Conservation (phyloP, 208 protist genomes). For the Balamuthia mandrillaris region DNA sequence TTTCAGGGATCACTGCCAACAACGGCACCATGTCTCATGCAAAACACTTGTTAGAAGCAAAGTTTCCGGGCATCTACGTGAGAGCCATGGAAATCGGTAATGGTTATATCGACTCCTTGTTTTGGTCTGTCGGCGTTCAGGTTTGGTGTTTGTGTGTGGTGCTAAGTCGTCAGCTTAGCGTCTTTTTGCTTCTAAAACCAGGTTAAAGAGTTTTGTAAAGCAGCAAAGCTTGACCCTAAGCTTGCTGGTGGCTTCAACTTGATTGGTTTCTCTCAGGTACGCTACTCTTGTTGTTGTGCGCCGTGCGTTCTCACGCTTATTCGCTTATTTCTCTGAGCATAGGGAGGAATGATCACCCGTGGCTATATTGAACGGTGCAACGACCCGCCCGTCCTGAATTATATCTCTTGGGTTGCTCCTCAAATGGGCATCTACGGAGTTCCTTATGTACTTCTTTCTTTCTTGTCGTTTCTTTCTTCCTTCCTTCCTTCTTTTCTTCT, state of each 20-base stretch:
- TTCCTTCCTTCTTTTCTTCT: neutral
- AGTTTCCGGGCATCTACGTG: slow-evolving; percentile 24
- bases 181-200: neutral
- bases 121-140: slow-evolving; percentile 3
- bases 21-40: slow-evolving; percentile 18
- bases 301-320: neutral
- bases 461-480: neutral
- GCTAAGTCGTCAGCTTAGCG: neutral
- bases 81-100: slow-evolving; percentile 26
- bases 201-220: neutral
- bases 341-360: slow-evolving; percentile 24
- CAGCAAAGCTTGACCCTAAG: neutral
- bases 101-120: slow-evolving; percentile 17
- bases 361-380: slow-evolving; percentile 45
- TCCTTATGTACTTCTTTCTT: neutral
- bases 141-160: neutral
- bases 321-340: neutral
- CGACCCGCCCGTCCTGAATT: slow-evolving; percentile 18
- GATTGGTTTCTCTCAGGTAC: slow-evolving; percentile 28
- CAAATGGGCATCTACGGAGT: slow-evolving; percentile 40
- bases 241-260: slow-evolving; percentile 27
- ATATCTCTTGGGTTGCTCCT: slow-evolving; percentile 33
- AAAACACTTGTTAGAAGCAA: neutral
- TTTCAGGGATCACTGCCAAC: neutral
- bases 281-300: neutral